Evolutionary conservation across 1,139 yeast species (phyloP).

Genomic region (Magnusiomyces suaveolens): DNA sequence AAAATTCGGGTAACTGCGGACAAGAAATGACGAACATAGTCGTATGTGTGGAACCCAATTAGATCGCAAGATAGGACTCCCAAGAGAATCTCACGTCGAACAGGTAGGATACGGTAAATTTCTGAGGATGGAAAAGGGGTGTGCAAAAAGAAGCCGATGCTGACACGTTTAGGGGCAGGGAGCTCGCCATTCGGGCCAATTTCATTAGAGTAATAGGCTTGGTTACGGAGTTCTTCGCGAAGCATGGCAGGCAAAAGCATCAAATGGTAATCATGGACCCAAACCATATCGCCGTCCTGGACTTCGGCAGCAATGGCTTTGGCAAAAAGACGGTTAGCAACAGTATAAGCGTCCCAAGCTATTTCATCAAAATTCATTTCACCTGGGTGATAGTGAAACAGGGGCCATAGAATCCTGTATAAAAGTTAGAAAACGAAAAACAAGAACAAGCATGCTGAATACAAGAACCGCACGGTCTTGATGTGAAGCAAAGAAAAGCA

Average conservation of each 20-base stretch:
- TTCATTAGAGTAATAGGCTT: slow-evolving; percentile 16
- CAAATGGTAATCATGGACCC: slow-evolving; percentile 97
- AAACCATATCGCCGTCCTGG: slow-evolving; percentile 76
- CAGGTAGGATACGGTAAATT: slow-evolving; percentile 90
- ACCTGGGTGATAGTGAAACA: slow-evolving; percentile 98
- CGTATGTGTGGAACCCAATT: slow-evolving; percentile 98
- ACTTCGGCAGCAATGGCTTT: slow-evolving; percentile 60
- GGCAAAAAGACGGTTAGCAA: slow-evolving; percentile 83
- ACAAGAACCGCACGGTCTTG: background rate
- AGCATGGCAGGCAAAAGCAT: slow-evolving; percentile 92
- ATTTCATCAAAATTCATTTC: slow-evolving; percentile 97
- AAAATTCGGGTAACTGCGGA: slow-evolving; percentile 85
- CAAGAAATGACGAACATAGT: slow-evolving; percentile 94
- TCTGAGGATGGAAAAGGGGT: slow-evolving; percentile 98
- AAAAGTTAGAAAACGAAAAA: background rate
- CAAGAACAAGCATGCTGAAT: background rate
- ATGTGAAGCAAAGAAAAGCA: background rate
- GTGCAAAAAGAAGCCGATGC: slow-evolving; percentile 88
- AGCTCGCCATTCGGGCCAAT: background rate
- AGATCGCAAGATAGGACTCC: slow-evolving; percentile 93
- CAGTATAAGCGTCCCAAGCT: slow-evolving; percentile 97
- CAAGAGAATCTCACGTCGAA: slow-evolving; percentile 77
- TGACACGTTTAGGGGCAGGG: slow-evolving; percentile 41
- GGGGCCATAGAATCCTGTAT: slow-evolving; percentile 77
- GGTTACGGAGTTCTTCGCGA: slow-evolving; percentile 48